These are phyloP conservation scores for Hymenoscyphus scutula DNA, from an alignment of 2,329 filamentous ascomycete species.

Conservation along the genomic window DNA sequence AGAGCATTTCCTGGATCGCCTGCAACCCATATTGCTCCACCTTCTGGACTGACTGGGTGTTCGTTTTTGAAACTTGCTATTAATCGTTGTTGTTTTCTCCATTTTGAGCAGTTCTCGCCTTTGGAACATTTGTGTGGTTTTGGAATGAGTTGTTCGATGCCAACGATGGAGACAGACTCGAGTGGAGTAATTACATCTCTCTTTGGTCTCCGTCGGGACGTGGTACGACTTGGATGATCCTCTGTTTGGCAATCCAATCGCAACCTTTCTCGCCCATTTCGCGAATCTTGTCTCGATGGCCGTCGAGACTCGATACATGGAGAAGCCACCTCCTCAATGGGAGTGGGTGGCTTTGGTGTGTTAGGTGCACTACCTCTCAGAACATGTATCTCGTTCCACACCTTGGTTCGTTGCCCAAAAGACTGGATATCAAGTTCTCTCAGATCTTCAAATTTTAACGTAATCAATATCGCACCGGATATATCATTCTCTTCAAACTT, in stretches of 20 bases:
- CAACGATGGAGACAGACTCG: conserved; percentile 87
- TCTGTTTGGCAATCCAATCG: conserved; percentile 29
- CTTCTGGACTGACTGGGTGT: conserved; percentile 60
- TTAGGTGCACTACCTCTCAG: conserved; percentile 57
- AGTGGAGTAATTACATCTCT: conserved; percentile 69
- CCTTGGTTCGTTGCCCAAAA: conserved; percentile 74
- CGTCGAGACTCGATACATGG: conserved; percentile 27
- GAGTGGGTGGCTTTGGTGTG: conserved; percentile 54
- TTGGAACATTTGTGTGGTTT: conserved; percentile 83
- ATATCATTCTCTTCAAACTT: conserved; percentile 93
- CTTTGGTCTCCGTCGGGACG: conserved; percentile 30
- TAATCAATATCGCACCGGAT: conserved; percentile 79
- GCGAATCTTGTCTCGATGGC: conserved; percentile 26
- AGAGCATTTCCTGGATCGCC: conserved; percentile 76
- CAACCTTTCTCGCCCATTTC: conserved; percentile 19
- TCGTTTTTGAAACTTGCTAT: conserved; percentile 73
- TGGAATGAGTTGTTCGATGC: conserved; percentile 84
- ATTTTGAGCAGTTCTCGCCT: conserved; percentile 82
- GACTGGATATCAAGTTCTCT: conserved; percentile 78
- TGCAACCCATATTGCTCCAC: conserved; percentile 71
- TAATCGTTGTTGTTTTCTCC: conserved; percentile 74
- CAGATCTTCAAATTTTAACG: conserved; percentile 87
- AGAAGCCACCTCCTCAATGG: conserved; percentile 56
- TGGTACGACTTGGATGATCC: conserved; percentile 30
- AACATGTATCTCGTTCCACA: conserved; percentile 77